phyloP scores from a whole-genome alignment of 2,329 filamentous ascomycete species.

The Lasiodiplodia hormozganensis region DNA sequence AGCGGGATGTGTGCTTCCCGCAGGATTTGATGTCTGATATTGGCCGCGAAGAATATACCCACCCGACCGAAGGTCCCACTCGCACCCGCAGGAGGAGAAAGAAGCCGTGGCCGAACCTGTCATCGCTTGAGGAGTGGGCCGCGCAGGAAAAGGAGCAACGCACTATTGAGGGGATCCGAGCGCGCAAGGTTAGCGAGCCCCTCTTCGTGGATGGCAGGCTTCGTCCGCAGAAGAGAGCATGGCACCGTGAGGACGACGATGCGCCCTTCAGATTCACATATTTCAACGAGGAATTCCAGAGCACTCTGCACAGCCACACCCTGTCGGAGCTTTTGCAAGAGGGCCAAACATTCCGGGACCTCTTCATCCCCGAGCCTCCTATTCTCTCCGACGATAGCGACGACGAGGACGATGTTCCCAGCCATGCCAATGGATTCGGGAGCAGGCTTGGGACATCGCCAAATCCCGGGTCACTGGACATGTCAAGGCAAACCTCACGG shows the following conservation, averaged over 20 bases:
- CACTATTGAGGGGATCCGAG: constrained; percentile 76
- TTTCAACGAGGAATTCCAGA: constrained; percentile 96
- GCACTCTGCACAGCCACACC: constrained; percentile 93
- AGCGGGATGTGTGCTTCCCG: constrained; percentile 94
- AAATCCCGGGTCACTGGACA: not conserved
- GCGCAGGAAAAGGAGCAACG: constrained; percentile 87
- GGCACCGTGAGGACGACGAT: constrained; percentile 89
- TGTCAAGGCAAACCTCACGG: constrained; percentile 24
- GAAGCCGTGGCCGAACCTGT: constrained; percentile 83
- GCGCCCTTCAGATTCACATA: constrained; percentile 95
- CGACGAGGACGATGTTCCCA: constrained; percentile 60
- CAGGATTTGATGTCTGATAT: constrained; percentile 79
- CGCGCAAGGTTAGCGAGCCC: constrained; percentile 92
- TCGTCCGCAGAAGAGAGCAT: constrained; percentile 76
- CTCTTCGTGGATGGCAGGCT: constrained; percentile 89
- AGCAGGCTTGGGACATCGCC: constrained; percentile 10
- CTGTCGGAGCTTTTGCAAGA: constrained; percentile 92
- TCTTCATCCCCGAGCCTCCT: constrained; percentile 87
- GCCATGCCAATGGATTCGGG: not conserved
- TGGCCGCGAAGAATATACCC: constrained; percentile 74
- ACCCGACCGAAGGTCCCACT: constrained; percentile 54
- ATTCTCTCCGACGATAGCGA: constrained; percentile 66
- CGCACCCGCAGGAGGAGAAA: constrained; percentile 52
- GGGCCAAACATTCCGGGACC: constrained; percentile 80
- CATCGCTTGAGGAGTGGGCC: constrained; percentile 87